Evolutionary conservation across 2,329 filamentous ascomycete genomes (phyloP).

Genomic region (Fusarium buharicum): DNA sequence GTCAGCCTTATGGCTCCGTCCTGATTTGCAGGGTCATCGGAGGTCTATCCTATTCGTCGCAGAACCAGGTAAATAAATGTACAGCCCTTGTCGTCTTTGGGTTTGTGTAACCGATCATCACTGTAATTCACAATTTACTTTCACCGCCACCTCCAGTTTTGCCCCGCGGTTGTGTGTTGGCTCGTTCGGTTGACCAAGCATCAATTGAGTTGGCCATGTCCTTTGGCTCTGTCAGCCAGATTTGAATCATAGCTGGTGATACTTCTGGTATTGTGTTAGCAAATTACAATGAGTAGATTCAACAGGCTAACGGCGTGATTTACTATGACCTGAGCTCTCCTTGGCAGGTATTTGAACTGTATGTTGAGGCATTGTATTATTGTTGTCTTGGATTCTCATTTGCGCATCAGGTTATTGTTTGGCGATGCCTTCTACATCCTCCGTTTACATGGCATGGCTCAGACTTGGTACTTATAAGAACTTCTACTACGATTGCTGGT

Average conservation of each 20-base stretch:
- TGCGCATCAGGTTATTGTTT: neutral
- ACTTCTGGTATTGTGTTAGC: rapidly evolving
- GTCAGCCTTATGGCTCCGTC: too few species aligned
- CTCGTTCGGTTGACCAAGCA: neutral
- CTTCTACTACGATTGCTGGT: too few species aligned
- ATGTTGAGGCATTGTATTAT: neutral
- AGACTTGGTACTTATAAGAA: neutral
- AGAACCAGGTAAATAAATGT: too few species aligned
- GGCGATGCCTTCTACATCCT: neutral
- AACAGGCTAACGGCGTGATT: neutral
- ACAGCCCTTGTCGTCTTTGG: too few species aligned
- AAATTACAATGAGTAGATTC: rapidly evolving
- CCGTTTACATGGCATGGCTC: too few species aligned
- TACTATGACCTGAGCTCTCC: neutral
- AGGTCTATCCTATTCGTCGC: too few species aligned
- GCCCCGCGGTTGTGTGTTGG: neutral
- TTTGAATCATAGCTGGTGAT: neutral
- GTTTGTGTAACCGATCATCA: too few species aligned
- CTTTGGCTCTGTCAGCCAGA: neutral
- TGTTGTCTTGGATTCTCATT: neutral
- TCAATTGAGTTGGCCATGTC: rapidly evolving
- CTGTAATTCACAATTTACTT: neutral
- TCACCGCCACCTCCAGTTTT: neutral
- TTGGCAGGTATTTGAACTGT: neutral
- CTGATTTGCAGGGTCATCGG: too few species aligned